Evolutionary conservation across 2,329 filamentous ascomycete genomes (phyloP), one percentile per base, ranked within the genome.

Genomic region (Furcasterigmium sp.): DNA sequence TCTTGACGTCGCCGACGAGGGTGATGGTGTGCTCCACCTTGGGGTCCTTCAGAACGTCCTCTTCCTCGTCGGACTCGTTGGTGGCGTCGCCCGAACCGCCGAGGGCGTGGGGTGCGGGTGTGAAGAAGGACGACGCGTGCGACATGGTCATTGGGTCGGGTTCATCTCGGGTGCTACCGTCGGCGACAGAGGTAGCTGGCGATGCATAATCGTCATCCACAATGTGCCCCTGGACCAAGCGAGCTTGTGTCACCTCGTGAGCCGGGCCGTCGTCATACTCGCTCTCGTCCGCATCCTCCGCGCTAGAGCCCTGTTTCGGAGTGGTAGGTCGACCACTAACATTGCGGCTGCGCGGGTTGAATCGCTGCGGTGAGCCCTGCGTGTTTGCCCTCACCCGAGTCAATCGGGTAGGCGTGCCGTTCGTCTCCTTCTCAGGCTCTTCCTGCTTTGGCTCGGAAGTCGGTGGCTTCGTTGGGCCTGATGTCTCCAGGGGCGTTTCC

Each of bases 21-120:
- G 93, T 98, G 55, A 98, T 94, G 72, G 91, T 95, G 58, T 91
- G 90, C 68, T 98, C 93, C 18, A 91, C 74, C 47, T 85, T 83
- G 10, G 85, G 81, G 53, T 91, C 82, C 55, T 85, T 80, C 41
- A 91, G 80, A n/a, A 84, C 82, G 53, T 94, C 89, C 56, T 98
- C 93, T 63, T 97, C 93, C 48, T 96, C 91, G 52, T 95, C 93
- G 11, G 87, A 91, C 19, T 82, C 85, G 29, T 78, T 85, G n/a
- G 76, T 84, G 9, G 84, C 89, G 57, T 97, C 91, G 29, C 83
- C 85, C 2, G 88, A 88, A 39, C 91, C 90, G 35, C 91, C 91
- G 1, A 95, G 75, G 3, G 84, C 84, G 56, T 87, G 78, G 10
- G 75, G 72, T 53, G 86, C 80, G 2, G 76, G 75, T 1, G 82